Base-by-base conservation (phyloP, 441 rosid species). In the Eruca vesicaria region DNA sequence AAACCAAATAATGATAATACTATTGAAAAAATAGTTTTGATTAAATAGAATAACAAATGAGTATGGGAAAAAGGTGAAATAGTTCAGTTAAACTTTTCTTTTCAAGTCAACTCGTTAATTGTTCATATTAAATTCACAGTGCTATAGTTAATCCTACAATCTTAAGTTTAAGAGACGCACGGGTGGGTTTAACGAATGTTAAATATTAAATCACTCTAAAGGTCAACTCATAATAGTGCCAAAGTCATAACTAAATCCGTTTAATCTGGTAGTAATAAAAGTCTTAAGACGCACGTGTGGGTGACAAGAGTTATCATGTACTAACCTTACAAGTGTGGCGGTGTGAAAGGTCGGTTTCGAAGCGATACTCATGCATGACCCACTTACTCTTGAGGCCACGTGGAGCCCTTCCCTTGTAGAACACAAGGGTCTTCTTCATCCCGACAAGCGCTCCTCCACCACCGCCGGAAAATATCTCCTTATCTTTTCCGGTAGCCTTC, bases 361-460 rank as follows among this genome's bases (percentile, higher is more conserved):
- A 86, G 52, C 98, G 98, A 89, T 96, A 96, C 83, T 96, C 99
- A 66, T 96, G 99, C 99, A 96, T 91, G 81, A 96, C 97, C 99
- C 99, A 96, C 82, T 89, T 96, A 68, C 97, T 96, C 82, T 96
- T 96, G 79, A 89, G 90, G 0, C 99, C 99, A 53, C 96, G 90
- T 4, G 97, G 99, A 23, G 99, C 99, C 63, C 98, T 86, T 41
- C 99, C 99, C 33, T 81, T 85, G 87, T 96, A 96, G 80, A 96
- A 96, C 67, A 96, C 99, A 0, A 96, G 86, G 14, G 99, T 96
- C 75, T 96, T 96, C 78, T 96, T 96, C 97, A 93, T 88, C 36
- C 99, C 99, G 4, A 96, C 85, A 35, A 93, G 85, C 1, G 80
- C 75, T 60, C 81, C 81, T 69, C 82, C 72, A 4, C 66, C 72